A percentile compares a stretch with the other conserved stretches of the same genome.
These are phyloP conservation scores for Boletus tomentosulus DNA, from an alignment of 768 basidiomycete species.

Conservation along the genomic window DNA sequence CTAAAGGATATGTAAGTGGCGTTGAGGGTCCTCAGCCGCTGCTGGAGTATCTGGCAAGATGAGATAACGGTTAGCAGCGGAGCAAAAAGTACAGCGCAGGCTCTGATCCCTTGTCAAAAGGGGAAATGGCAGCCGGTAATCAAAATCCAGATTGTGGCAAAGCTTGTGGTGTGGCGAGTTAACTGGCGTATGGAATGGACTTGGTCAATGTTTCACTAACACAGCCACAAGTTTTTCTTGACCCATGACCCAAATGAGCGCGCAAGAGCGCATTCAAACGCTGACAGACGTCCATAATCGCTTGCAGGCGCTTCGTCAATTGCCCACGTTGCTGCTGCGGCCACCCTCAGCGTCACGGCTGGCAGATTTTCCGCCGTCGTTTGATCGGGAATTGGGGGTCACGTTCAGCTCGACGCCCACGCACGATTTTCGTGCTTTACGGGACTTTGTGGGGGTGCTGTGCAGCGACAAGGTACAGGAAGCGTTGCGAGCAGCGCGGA, in stretches of 20 bases:
- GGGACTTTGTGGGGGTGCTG: conserved; percentile 44
- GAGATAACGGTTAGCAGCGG: conserved; percentile 15
- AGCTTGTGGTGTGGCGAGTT: conserved; percentile 11
- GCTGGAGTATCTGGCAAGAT: neutral
- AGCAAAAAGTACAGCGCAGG: neutral
- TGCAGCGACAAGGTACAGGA: conserved; percentile 53
- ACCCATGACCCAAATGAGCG: conserved; percentile 9
- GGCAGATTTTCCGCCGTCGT: conserved; percentile 25
- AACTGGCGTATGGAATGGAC: neutral
- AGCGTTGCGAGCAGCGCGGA: conserved; percentile 50
- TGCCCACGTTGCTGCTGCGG: conserved; percentile 43
- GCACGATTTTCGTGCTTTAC: conserved; percentile 45
- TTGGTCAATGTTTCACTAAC: neutral
- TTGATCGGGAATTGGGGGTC: conserved; percentile 28
- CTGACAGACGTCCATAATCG: conserved; percentile 44
- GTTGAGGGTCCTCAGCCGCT: too few species aligned
- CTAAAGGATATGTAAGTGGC: too few species aligned
- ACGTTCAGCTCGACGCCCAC: conserved; percentile 26
- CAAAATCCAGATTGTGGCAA: neutral
- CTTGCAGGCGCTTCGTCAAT: conserved; percentile 42
- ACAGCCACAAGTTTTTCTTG: conserved; percentile 16
- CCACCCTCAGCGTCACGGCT: conserved; percentile 28
- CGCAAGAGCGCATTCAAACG: conserved; percentile 41
- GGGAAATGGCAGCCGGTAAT: neutral
- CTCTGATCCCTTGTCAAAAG: neutral